A percentile compares a stretch with the other conserved stretches of the same genome.
phyloP scores from a whole-genome alignment of 768 basidiomycete genomes.

The Artomyces pyxidatus region DNA sequence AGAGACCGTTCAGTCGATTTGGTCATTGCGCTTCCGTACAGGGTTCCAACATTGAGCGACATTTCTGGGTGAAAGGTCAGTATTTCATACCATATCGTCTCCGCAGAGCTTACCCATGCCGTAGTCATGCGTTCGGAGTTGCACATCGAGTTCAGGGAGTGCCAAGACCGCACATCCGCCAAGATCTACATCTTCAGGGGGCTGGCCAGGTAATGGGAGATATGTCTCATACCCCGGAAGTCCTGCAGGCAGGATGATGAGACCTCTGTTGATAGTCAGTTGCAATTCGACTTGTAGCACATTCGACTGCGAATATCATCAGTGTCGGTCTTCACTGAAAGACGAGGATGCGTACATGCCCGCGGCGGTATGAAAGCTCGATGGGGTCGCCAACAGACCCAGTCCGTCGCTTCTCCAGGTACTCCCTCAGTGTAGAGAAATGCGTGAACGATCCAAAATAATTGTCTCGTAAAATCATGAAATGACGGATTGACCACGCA shows the following conservation, averaged over 20 bases:
- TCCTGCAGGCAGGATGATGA: conserved; percentile 58
- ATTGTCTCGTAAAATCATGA: conserved; percentile 87
- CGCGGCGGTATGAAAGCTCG: conserved; percentile 68
- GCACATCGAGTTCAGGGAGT: conserved; percentile 64
- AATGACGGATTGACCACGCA: conserved; percentile 84
- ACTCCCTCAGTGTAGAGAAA: conserved; percentile 83
- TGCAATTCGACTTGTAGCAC: conserved; percentile 68
- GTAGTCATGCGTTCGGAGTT: conserved; percentile 75
- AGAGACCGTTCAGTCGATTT: conserved; percentile 38
- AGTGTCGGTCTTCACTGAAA: neutral
- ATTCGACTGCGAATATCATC: conserved; percentile 50
- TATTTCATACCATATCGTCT: neutral
- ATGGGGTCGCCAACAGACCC: conserved; percentile 77
- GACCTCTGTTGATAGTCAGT: conserved; percentile 41
- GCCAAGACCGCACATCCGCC: conserved; percentile 49
- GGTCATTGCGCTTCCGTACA: conserved; percentile 42
- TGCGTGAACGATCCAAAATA: conserved; percentile 94
- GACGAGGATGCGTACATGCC: conserved; percentile 43
- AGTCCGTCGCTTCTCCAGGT: conserved; percentile 56
- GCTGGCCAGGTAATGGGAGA: conserved; percentile 16
- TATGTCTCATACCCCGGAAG: conserved; percentile 52
- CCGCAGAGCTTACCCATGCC: conserved; percentile 62
- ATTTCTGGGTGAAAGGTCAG: neutral
- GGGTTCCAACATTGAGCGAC: conserved; percentile 46
- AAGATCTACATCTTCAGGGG: conserved; percentile 27